Percentiles rank a stretch among this genome's conserved stretches.
phyloP scores from a whole-genome alignment of 306 rosid genomes.

The Cicer bijugum region DNA sequence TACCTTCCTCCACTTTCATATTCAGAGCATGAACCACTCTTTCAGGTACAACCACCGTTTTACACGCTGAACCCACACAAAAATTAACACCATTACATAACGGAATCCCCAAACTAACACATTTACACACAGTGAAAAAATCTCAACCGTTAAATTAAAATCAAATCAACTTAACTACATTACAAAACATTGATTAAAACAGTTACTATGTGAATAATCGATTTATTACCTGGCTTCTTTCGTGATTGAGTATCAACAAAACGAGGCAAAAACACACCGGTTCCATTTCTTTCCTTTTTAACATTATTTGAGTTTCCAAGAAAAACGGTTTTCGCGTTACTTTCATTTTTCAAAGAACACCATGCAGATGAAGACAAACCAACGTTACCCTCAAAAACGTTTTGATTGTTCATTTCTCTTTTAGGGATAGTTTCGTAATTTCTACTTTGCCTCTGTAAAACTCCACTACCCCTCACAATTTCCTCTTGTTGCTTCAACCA shows the following conservation, averaged over 20 bases:
- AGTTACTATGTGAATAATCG: no score
- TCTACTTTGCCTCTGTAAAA: slow-evolving; percentile 26
- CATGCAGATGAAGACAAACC: slow-evolving; percentile 62
- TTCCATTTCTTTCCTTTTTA: slow-evolving; percentile 64
- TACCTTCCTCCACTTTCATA: slow-evolving; percentile 50
- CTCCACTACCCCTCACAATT: slow-evolving; percentile 22
- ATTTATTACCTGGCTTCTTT: slow-evolving; percentile 55
- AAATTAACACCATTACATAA: background rate
- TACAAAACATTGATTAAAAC: no score
- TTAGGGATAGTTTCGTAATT: slow-evolving; percentile 40
- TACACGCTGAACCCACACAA: slow-evolving; percentile 45
- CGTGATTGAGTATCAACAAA: slow-evolving; percentile 47
- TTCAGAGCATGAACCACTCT: slow-evolving; percentile 73
- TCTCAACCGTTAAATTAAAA: no score
- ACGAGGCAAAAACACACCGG: slow-evolving; percentile 90
- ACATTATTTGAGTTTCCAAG: slow-evolving; percentile 36
- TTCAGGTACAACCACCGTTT: slow-evolving; percentile 67
- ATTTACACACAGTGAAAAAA: no score
- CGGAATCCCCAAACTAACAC: no score
- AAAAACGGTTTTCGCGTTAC: slow-evolving; percentile 46
- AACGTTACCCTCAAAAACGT: slow-evolving; percentile 26
- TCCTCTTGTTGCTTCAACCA: slow-evolving; percentile 50
- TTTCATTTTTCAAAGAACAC: slow-evolving; percentile 58
- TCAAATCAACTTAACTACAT: no score
- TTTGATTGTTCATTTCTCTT: slow-evolving; percentile 41